Conservation (phyloP, 352 stramenopile genomes). For the Pythium grandisporangium region DNA sequence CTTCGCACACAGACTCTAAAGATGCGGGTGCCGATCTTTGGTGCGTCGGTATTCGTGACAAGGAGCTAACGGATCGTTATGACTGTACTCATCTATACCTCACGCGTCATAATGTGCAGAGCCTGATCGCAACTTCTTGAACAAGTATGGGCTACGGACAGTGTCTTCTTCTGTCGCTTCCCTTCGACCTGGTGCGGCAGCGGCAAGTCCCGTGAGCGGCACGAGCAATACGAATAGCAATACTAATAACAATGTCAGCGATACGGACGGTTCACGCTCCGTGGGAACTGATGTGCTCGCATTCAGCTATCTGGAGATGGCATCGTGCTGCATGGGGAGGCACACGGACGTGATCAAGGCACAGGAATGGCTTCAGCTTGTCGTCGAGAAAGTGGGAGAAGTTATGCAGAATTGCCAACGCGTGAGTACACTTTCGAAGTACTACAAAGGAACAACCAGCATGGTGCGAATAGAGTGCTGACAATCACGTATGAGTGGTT, state of each 20-base stretch:
- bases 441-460: too few species aligned
- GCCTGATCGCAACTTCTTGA: slow-evolving; percentile 41
- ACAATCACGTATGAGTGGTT: neutral
- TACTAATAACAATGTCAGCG: too few species aligned
- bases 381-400: slow-evolving; percentile 49
- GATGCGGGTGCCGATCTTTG: slow-evolving; percentile 54
- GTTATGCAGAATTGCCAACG: slow-evolving; percentile 35
- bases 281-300: slow-evolving; percentile 18
- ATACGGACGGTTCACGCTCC: too few species aligned
- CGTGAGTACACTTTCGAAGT: slow-evolving; percentile 28
- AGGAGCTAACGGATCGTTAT: too few species aligned
- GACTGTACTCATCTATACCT: too few species aligned
- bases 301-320: slow-evolving; percentile 69
- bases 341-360: slow-evolving; percentile 32
- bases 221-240: neutral
- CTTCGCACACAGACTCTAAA: slow-evolving; percentile 32
- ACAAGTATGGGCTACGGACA: slow-evolving; percentile 34
- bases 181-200: neutral
- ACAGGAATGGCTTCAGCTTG: slow-evolving; percentile 46
- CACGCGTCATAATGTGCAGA: too few species aligned
- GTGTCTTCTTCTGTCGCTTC: slow-evolving; percentile 3
- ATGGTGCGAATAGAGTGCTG: neutral
- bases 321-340: slow-evolving; percentile 40
- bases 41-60: slow-evolving; percentile 12
- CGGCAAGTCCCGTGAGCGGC: neutral